Evolutionary conservation across 805 yeast genomes (phyloP), one percentile per base, ranked within the genome.

Genomic region (Saccharomycopsis babjevae): DNA sequence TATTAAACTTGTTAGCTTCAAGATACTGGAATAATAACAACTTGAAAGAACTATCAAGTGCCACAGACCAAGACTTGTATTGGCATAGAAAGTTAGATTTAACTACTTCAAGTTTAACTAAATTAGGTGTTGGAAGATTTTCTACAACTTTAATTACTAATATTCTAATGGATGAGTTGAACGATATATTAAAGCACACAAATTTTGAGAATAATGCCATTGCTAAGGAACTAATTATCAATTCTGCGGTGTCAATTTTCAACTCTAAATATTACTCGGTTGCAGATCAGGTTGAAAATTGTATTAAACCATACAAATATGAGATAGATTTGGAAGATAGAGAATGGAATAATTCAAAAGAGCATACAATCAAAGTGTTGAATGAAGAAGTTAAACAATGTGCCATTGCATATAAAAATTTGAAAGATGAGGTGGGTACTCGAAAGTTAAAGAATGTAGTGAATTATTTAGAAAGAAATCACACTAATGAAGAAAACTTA

Each of bases 281-380:
- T 0, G 96, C 99, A 0, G 99, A 96, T 71, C 99, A 94, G 72
- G 98, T 94, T 6, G 99, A 94, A 69, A 94, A 96, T 72, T 92
- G 98, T 74, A 93, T 94, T 68, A 94, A 94, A 71, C 99, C 99
- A 1, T 94, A 87, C 76, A 94, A 94, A 74, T 94, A 93, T 71
- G 99, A 94, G 69, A 92, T 94, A 62, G 99, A 94, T 69, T 83
- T 94, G 57, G 98, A 94, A 70, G 96, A 92, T 67, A 79, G 97
- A 46, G 99, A 94, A 71, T 94, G 99, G 99, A 74, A 76, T 36
- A 70, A 80, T 7, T 85, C 97, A 43, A 83, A 89, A 62, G 96
- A 88, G 38, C 96, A 88, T 69, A 81, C 97, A 0, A 80, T 83
- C 13, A 76, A 74, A 25, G 72, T 94, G 60, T 72, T 94, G 61